Percentiles rank a stretch among this genome's conserved stretches.
phyloP scores from a whole-genome alignment of 371 early-diverging fungal genomes.

The Circinella minor region DNA sequence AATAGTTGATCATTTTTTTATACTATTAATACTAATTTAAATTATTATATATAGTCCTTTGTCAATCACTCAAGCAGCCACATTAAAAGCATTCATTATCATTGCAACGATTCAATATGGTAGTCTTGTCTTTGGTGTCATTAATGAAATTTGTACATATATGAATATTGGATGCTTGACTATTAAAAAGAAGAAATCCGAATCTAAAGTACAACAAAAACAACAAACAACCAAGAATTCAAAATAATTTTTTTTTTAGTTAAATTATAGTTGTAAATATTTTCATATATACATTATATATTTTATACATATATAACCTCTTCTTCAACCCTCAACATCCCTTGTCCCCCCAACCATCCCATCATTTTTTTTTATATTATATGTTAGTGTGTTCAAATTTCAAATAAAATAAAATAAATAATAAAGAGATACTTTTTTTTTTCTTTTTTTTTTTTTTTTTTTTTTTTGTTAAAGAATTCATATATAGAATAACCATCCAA shows the following conservation, averaged over 20 bases:
- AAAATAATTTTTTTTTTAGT: not conserved
- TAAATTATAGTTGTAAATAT: not conserved
- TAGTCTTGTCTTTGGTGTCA: conserved; percentile 73
- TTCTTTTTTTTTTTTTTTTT: no score
- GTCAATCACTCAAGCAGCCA: conserved; percentile 28
- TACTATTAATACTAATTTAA: not conserved
- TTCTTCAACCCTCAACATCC: no score
- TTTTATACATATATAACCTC: no score
- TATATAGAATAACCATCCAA: no score
- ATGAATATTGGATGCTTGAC: conserved; percentile 84
- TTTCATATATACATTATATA: no score
- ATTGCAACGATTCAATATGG: conserved; percentile 56
- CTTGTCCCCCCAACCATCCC: no score
- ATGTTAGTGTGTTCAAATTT: no score
- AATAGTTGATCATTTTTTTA: no score
- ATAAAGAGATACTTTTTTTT: no score
- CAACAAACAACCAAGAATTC: not conserved
- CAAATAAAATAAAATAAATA: no score
- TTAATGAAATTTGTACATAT: conserved; percentile 82
- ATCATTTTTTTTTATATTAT: no score
- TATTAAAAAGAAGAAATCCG: not conserved
- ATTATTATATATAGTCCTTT: conserved; percentile 17
- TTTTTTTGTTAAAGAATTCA: no score
- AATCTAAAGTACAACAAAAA: not conserved
- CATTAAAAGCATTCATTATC: conserved; percentile 28